Percentiles rank a stretch among this genome's conserved stretches.
Evolutionary conservation across 108 stramenopile species (phyloP).

Genomic region (Cyclotella sp.): DNA sequence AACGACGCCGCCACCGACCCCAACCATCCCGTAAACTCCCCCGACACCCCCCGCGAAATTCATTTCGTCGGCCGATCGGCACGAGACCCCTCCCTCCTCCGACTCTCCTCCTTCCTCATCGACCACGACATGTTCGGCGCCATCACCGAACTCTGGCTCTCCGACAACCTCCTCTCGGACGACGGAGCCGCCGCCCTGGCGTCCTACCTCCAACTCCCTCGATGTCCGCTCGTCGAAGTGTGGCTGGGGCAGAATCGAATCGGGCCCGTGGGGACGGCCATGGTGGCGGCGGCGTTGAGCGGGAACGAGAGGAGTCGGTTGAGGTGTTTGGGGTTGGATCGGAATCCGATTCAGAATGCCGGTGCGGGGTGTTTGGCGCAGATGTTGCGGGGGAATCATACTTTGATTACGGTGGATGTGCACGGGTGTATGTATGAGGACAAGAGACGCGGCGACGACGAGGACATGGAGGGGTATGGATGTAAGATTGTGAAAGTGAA

Average conservation of each 20-base stretch:
- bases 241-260: conserved; percentile 50
- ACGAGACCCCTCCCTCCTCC: conserved; percentile 23
- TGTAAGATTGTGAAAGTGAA: conserved; percentile 34
- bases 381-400: conserved; percentile 49
- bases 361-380: conserved; percentile 47
- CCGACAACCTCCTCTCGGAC: conserved; percentile 47
- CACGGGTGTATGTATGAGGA: conserved; percentile 44
- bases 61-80: conserved; percentile 50
- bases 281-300: conserved; percentile 38
- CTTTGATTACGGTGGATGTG: conserved; percentile 41
- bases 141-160: conserved; percentile 49
- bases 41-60: conserved; percentile 28
- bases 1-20: conserved; percentile 18
- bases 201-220: conserved; percentile 29
- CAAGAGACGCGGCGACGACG: neutral
- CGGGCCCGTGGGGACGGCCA: conserved; percentile 35
- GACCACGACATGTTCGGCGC: conserved; percentile 38
- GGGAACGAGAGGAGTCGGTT: conserved; percentile 28
- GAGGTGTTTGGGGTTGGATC: conserved; percentile 47
- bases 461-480: conserved; percentile 36
- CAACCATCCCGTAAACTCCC: conserved; percentile 38
- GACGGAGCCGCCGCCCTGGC: conserved; percentile 43
- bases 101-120: conserved; percentile 33
- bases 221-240: conserved; percentile 44
- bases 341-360: conserved; percentile 47